Base-by-base conservation (phyloP, 2,329 filamentous ascomycete species). In the Geoglossum cookeanum region DNA sequence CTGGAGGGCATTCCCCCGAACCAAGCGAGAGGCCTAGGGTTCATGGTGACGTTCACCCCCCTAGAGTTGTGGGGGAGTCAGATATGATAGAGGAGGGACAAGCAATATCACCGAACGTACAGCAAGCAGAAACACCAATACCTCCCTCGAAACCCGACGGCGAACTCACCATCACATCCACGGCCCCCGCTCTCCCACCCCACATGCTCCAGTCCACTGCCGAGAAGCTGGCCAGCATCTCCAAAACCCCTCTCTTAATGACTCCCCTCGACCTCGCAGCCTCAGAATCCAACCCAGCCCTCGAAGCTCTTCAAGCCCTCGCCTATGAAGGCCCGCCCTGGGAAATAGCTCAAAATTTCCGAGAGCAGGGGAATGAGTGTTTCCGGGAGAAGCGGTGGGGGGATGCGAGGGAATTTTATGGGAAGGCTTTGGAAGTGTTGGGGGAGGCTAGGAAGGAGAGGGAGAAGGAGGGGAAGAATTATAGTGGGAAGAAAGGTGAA, bases 341-440 rank as follows among this genome's bases (percentile, higher is more conserved):
- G 8, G 91, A 97, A 68, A 84, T 94, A 60, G 85, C 83, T 22
- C 72, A 78, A 49, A 87, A 87, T 62, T 96, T 96, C 73, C 88
- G 92, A 65, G 84, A 91, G 67, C 86, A 88, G 63, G 92, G 92
- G 37, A 98, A 98, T 68, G 91, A 97, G 64, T 83, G 80, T 65
- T 94, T 94, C 66, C 77, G 78, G 63, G 75, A 76, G 57, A 83
- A 81, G 68, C 75, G 80, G 53, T 95, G 85, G 81, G 74, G 70
- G 30, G 89, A 97, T 68, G 92, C 90, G 3, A 84, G 85, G 66
- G 89, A 95, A 68, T 96, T 90, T 68, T 98, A 98, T 68, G 80
- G 78, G 33, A 92, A 94, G 72, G 90, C 84, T n/a, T 76, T 96
- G 56, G 73, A 79, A 9, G 79, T 94, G 5, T 71, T 96, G 17